Conservation (phyloP, 2,329 filamentous ascomycete genomes). For the Fusarium coffeatum region DNA sequence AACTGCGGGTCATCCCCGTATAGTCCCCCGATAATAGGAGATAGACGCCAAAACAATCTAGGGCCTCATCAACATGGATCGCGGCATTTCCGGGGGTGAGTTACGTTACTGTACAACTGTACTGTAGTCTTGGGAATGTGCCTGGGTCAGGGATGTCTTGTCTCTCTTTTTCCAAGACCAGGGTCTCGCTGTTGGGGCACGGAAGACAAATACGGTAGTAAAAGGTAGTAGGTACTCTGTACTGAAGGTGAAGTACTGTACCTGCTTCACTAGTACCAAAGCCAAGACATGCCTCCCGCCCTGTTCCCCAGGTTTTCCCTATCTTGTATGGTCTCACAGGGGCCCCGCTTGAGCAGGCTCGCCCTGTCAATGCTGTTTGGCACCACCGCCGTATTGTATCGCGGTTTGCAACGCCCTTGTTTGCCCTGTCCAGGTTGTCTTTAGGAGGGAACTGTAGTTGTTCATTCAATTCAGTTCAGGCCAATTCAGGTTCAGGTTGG, state of each 20-base stretch:
- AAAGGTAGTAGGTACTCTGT: too few relatives aligned
- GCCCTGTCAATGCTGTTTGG: slow-evolving; percentile 38
- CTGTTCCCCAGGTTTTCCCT: slow-evolving; percentile 47
- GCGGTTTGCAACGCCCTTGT: slow-evolving; percentile 24
- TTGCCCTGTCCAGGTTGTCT: slow-evolving; percentile 37
- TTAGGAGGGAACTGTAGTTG: slow-evolving; percentile 22
- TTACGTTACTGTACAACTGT: not conserved
- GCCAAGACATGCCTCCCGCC: slow-evolving; percentile 43
- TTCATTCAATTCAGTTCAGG: not conserved
- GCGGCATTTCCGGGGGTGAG: slow-evolving; percentile 21
- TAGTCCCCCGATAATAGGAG: not conserved
- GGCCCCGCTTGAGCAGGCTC: slow-evolving; percentile 21
- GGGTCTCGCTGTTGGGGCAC: not conserved
- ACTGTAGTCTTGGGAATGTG: slow-evolving; percentile 2
- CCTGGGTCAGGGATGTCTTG: slow-evolving; percentile 19
- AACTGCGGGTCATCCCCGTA: not conserved
- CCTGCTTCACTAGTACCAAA: slow-evolving; percentile 41
- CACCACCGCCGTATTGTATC: slow-evolving; percentile 20
- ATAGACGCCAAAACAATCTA: slow-evolving; percentile 15
- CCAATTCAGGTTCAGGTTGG: slow-evolving; percentile 17
- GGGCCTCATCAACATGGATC: slow-evolving; percentile 14
- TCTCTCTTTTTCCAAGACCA: slow-evolving; percentile 1
- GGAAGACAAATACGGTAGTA: not conserved
- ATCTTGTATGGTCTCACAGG: slow-evolving; percentile 37
- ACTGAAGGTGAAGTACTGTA: slow-evolving; percentile 17